phyloP scores from a whole-genome alignment of 768 basidiomycete species.

The Podaxis mareebaensis region DNA sequence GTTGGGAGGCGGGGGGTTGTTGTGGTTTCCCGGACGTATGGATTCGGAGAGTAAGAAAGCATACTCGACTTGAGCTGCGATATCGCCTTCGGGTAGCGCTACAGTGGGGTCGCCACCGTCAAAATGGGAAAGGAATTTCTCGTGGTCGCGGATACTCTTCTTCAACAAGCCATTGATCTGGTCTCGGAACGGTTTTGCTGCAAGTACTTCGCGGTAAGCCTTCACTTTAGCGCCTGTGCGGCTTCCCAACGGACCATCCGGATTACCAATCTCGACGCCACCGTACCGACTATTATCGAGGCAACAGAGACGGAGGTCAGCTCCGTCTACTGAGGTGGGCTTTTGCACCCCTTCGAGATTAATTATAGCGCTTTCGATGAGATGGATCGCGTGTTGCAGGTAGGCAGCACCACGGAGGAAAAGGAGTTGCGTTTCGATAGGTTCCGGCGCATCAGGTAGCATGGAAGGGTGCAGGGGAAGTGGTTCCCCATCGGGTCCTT shows the following conservation, averaged over 20 bases:
- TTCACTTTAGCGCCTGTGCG: conserved; percentile 55
- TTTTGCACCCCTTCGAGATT: conserved; percentile 70
- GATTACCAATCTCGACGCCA: conserved; percentile 83
- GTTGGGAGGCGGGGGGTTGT: conserved; percentile 29
- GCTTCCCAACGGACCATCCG: conserved; percentile 73
- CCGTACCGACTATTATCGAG: conserved; percentile 76
- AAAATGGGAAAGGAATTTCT: conserved; percentile 82
- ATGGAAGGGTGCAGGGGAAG: conserved; percentile 69
- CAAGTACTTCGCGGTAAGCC: conserved; percentile 65
- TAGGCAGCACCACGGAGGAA: conserved; percentile 85
- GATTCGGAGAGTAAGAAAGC: conserved; percentile 72
- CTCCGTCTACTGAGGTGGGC: conserved; percentile 58
- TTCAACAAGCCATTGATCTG: conserved; percentile 59
- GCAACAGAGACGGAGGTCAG: conserved; percentile 76
- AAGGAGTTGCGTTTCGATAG: conserved; percentile 81
- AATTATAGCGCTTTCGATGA: conserved; percentile 75
- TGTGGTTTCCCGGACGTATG: conserved; percentile 60
- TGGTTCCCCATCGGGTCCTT: conserved; percentile 54
- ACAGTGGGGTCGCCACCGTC: conserved; percentile 61
- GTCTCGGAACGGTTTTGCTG: conserved; percentile 56
- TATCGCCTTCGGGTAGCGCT: conserved; percentile 36
- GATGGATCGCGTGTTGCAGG: conserved; percentile 72
- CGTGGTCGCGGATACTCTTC: conserved; percentile 83
- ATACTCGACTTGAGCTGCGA: conserved; percentile 59
- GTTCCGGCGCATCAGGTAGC: conserved; percentile 78